Conservation (phyloP, 371 early-diverging fungal genomes). For the Mucor plumbeus region DNA sequence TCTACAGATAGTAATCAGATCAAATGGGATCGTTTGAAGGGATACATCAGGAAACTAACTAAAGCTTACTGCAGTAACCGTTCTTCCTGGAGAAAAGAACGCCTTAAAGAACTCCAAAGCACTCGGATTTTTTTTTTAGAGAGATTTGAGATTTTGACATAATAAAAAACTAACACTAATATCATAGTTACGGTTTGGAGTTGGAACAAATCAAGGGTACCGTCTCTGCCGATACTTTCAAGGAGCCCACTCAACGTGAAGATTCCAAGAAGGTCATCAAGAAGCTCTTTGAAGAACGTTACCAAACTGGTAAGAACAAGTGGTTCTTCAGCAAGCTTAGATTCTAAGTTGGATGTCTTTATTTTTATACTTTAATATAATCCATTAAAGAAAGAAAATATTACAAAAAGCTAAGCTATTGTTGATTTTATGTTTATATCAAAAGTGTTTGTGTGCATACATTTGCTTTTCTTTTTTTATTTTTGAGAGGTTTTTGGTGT, state of each 20-base stretch:
- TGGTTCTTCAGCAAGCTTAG: constrained; percentile 99
- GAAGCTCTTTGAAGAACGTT: constrained; percentile 93
- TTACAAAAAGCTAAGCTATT: background rate
- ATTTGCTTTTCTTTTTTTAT: too few relatives aligned
- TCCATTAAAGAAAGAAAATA: constrained; percentile 3
- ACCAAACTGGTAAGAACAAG: constrained; percentile 98
- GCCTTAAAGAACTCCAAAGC: background rate
- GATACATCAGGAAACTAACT: background rate
- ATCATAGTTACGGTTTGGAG: constrained; percentile 75
- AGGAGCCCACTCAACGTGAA: constrained; percentile 91
- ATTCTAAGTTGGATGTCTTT: constrained; percentile 68
- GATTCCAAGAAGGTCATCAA: constrained; percentile 92
- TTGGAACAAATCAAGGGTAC: constrained; percentile 87
- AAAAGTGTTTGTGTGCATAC: background rate
- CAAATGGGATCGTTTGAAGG: constrained; percentile 1
- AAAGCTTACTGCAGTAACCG: background rate
- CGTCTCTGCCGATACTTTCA: constrained; percentile 86
- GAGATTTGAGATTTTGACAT: too few relatives aligned
- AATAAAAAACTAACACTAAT: background rate
- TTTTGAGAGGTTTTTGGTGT: background rate
- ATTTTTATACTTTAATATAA: constrained; percentile 16
- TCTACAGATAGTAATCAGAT: background rate
- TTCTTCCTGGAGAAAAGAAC: background rate
- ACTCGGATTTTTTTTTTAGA: background rate
- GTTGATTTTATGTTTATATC: background rate